Percentiles rank a stretch among this genome's conserved stretches.
Evolutionary conservation across 805 yeast genomes (phyloP).

Genomic region (Kazachstania psychrophila): DNA sequence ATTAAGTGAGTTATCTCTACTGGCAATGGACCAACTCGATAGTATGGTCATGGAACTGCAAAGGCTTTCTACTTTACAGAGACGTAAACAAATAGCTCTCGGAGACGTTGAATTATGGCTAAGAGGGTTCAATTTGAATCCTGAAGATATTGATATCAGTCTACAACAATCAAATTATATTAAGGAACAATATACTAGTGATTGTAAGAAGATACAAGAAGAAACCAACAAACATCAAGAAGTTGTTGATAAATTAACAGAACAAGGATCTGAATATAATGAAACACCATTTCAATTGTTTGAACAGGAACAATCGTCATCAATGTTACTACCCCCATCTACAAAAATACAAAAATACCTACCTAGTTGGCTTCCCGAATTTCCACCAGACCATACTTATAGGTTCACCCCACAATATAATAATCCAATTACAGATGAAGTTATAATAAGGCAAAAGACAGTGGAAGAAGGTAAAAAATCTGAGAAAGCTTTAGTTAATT

Average conservation of each 20-base stretch:
- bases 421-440: constrained; percentile 56
- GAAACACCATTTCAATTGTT: constrained; percentile 7
- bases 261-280: not conserved
- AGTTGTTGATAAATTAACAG: not conserved
- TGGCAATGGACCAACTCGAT: constrained; percentile 32
- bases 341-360: constrained; percentile 37
- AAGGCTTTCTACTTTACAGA: constrained; percentile 46
- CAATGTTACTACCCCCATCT: constrained; percentile 36
- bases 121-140: constrained; percentile 34
- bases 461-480: constrained; percentile 77
- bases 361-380: constrained; percentile 72
- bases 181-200: constrained; percentile 10
- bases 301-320: constrained; percentile 12
- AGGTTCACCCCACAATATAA: constrained; percentile 64
- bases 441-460: constrained; percentile 56
- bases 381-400: constrained; percentile 93
- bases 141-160: constrained; percentile 35
- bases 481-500: constrained; percentile 54
- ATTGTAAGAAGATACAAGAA: constrained; percentile 7
- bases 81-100: constrained; percentile 47
- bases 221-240: not conserved
- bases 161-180: constrained; percentile 18
- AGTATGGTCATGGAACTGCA: constrained; percentile 37
- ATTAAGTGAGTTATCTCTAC: constrained; percentile 31
- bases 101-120: constrained; percentile 42